Percentiles rank a stretch among this genome's conserved stretches.
Evolutionary conservation across 768 basidiomycete genomes (phyloP).

Genomic region (Dentipellis sp.): DNA sequence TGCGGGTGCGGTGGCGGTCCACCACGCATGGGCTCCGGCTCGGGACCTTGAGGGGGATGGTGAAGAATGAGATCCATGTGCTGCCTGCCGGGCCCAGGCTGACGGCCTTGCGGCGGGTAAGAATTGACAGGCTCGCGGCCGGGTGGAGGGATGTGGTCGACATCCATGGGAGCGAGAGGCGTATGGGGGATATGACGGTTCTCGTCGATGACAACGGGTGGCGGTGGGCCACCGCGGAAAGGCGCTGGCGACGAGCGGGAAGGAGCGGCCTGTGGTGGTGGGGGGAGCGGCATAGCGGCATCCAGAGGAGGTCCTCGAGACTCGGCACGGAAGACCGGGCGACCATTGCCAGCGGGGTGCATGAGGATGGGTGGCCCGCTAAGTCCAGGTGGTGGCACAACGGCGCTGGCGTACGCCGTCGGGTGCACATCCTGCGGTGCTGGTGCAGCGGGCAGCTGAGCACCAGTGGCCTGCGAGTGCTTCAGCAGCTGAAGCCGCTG

Average conservation of each 20-base stretch:
- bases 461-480: constrained; percentile 68
- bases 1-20: constrained; percentile 38
- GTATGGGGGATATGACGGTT: constrained; percentile 63
- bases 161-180: constrained; percentile 71
- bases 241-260: constrained; percentile 57
- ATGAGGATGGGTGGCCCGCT: constrained; percentile 59
- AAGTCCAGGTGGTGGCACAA: constrained; percentile 56
- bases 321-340: constrained; percentile 52
- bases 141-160: constrained; percentile 29
- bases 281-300: constrained; percentile 40
- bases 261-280: constrained; percentile 36
- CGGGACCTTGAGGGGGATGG: constrained; percentile 43
- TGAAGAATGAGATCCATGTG: constrained; percentile 49
- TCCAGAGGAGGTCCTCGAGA: constrained; percentile 45
- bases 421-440: constrained; percentile 95
- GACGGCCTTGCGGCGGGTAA: constrained; percentile 30
- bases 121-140: constrained; percentile 42
- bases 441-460: constrained; percentile 76
- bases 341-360: constrained; percentile 32
- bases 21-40: constrained; percentile 42
- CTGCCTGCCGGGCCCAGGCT: constrained; percentile 27
- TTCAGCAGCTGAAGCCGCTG: constrained; percentile 71
- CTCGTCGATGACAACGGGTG: constrained; percentile 74
- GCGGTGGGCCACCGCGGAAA: constrained; percentile 77
- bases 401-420: constrained; percentile 80